Base-by-base conservation (phyloP, 2,329 filamentous ascomycete genomes). In the Simplicillium sp. region DNA sequence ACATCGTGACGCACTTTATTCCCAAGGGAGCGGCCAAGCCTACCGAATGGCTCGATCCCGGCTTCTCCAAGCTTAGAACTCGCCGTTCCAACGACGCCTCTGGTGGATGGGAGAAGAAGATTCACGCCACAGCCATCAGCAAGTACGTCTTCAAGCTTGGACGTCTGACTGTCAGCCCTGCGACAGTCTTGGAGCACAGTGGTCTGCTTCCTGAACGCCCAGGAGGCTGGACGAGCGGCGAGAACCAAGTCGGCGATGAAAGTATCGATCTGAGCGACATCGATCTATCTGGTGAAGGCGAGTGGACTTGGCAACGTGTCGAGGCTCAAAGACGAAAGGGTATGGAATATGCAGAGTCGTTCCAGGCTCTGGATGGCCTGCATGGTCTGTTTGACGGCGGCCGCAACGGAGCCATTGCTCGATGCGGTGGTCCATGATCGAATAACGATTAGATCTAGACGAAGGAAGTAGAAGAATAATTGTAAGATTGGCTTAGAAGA, bases 141-240 rank as follows among this genome's bases (percentile, higher is more conserved):
- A 89, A 88, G 66, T 90, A 90, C 58, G 85, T 90, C 33, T 80
- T 87, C 58, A 90, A 90, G 67, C 71, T 87, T 42, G 85, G 83
- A 1, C 71, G 90, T 17, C 70, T 92, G 53, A 97, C 90, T 0
- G 77, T 97, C 4, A 79, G 89, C 48, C 89, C 92, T 0, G 83
- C 88, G 50, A 70, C 84, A 36, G 70, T 90, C 7, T 68, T 97
- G 18, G 69, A 75, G 34, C 75, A 81, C 29, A 82, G 82, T 38
- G 79, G 80, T 2, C 67, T 96, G 56, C 65, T 97, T 38, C 92
- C 92, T 0, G 65, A 73, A 43, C 72, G 80, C 37, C 87, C 87
- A 0, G 79, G 74, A 11, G 82, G 80, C 16, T 82, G 78, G 78
- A 63, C 64, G 7, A 55, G 62, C 39, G 68, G 68, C 13, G 64